phyloP scores from a whole-genome alignment of 2,329 filamentous ascomycete species.

The Fusarium udum region DNA sequence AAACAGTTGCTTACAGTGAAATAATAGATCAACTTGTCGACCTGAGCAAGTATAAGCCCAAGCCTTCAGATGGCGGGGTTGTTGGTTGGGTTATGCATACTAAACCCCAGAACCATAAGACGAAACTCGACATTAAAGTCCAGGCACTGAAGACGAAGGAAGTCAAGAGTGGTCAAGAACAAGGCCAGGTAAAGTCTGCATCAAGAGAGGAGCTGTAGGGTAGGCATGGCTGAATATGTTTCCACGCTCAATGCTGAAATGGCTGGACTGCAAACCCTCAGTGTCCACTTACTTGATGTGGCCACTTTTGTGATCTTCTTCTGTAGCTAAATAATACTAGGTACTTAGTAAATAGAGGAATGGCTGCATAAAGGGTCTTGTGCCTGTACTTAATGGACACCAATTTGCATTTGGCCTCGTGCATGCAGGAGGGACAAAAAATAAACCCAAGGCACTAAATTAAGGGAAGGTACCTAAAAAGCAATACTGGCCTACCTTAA shows the following conservation, averaged over 20 bases:
- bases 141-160: slow-evolving; percentile 47
- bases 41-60: slow-evolving; percentile 43
- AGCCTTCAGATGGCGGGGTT: slow-evolving; percentile 40
- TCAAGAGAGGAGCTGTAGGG: slow-evolving; percentile 42
- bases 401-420: background rate
- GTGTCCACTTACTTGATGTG: background rate
- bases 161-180: slow-evolving; percentile 4
- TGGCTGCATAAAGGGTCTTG: slow-evolving; percentile 14
- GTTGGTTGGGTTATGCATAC: slow-evolving; percentile 47
- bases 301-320: background rate
- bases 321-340: background rate
- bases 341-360: background rate
- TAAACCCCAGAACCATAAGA: slow-evolving; percentile 44
- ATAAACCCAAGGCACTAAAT: background rate
- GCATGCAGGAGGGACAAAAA: background rate
- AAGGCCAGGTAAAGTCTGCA: slow-evolving; percentile 11
- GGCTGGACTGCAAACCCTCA: background rate
- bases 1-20: slow-evolving; percentile 1
- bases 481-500: slow-evolving; percentile 4
- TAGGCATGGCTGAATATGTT: background rate
- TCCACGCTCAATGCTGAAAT: background rate
- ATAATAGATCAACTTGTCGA: slow-evolving; percentile 42
- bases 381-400: background rate
- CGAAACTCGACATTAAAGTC: slow-evolving; percentile 50
- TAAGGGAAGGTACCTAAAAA: background rate